Evolutionary conservation across 768 basidiomycete species (phyloP).

Genomic region (Russula emetica): DNA sequence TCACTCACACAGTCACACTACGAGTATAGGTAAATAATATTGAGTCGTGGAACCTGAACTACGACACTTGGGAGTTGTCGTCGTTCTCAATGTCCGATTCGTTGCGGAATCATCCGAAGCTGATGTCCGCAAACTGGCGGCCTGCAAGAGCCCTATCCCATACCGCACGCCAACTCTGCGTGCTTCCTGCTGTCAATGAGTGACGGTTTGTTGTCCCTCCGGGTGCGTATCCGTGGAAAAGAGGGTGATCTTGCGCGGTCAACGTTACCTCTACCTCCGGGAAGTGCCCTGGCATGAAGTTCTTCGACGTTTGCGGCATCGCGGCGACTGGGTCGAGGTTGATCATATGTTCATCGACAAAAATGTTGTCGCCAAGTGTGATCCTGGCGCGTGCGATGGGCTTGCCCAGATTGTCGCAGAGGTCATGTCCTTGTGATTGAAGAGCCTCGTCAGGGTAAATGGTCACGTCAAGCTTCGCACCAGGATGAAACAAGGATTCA

Average conservation of each 20-base stretch:
- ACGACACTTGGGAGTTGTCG: too few relatives aligned
- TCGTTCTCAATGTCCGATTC: not conserved
- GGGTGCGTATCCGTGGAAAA: conserved; percentile 20
- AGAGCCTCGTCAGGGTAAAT: conserved; percentile 23
- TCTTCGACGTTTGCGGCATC: conserved; percentile 14
- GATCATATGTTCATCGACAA: conserved; percentile 23
- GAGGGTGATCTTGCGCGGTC: conserved; percentile 23
- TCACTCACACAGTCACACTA: too few relatives aligned
- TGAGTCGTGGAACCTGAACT: too few relatives aligned
- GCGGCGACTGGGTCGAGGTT: conserved; percentile 16
- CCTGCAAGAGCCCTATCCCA: conserved; percentile 18
- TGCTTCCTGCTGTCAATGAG: not conserved
- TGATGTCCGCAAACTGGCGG: conserved; percentile 2
- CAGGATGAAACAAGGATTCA: conserved; percentile 19
- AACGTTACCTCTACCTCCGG: not conserved
- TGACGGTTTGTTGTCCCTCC: not conserved
- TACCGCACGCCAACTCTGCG: conserved; percentile 16
- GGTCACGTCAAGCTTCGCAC: conserved; percentile 19
- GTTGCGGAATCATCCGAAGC: not conserved
- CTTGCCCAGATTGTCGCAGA: conserved; percentile 17
- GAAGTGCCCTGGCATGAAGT: not conserved
- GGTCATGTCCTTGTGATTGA: conserved; percentile 17
- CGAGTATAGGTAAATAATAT: too few relatives aligned
- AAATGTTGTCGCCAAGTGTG: conserved; percentile 23
- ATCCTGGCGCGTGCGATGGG: conserved; percentile 26